Base-by-base conservation (phyloP, 352 stramenopile genomes). In the Phytophthora cryptogea region DNA sequence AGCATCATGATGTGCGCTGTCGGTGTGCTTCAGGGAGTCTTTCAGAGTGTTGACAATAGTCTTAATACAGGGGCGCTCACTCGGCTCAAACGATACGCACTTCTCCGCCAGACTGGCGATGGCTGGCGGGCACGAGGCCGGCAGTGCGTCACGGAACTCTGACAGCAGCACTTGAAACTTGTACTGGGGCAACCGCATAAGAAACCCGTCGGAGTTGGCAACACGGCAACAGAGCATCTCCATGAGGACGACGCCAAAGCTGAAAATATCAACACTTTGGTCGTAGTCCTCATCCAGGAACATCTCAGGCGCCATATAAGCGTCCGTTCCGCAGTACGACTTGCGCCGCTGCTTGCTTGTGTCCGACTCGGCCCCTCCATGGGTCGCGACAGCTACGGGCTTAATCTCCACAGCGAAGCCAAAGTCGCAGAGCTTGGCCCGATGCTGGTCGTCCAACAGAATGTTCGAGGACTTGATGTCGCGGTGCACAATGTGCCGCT, bases 401-500 rank as follows among this genome's bases (percentile, higher is more conserved):
- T 81, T 79, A n/a, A 86, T 82, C 61, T 91, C 77, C 14, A 85
- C 85, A 1, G 84, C 86, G 53, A 95, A 95, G 43, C 84, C 86
- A 57, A 95, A 95, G 66, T 95, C 86, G 47, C 86, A 95, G 14
- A 95, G 73, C 66, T 92, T 92, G 43, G 83, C 78, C 36, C 71
- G 77, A 54, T 83, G 77, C 13, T 86, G 48, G 9, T 84, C 76
- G 54, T 94, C 86, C 31, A 95, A 71, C 63, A 95, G 51, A 28
- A 95, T 93, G 53, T 95, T 95, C 55, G 83, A 90, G n/a, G 84
- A 90, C 65, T 95, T 95, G 63, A 95, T 91, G 59, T 95, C 86
- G 10, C 86, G 77, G 47, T 95, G 86, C 52, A 95, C 87, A 53
- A 93, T 83, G 48, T 76, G 69, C 30, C 74, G 73, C 40, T 78